Base-by-base conservation (phyloP, 208 protist species). In the Crithidia fasciculata region DNA sequence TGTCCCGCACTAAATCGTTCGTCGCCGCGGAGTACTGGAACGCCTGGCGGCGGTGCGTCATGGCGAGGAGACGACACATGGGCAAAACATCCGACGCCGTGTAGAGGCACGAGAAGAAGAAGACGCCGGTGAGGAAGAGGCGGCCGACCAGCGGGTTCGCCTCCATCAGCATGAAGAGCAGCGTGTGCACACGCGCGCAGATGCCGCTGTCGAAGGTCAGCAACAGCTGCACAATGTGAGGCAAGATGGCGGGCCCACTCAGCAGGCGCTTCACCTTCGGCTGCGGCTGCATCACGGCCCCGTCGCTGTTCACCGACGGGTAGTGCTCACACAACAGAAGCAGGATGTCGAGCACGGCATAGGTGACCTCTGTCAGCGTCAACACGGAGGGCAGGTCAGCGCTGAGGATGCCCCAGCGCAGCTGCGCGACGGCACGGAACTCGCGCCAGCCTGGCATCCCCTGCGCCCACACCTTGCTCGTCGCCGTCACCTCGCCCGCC, bases 21-120 rank as follows among this genome's bases (percentile, higher is more conserved):
- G 74, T 72, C 28, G 66, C 82, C 8, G 85, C 72, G 10, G 88
- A 13, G 79, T 84, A 90, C 12, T 76, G 77, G 63, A 92, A 94
- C 7, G 95, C 78, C 80, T 99, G 97, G 61, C 90, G 74, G 45
- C 78, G 84, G 70, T 99, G 97, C 16, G 91, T 89, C 5, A 88
- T 54, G 57, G 93, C 68, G 18, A 98, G 62, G 10, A 99, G 66
- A 10, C 88, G 71, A 63, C 85, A 95, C 47, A 98, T 83, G 52
- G 96, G 92, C 15, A 98, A 57, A 47, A 99, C 80, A 69, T 98
- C 97, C 1, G 94, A 98, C 5, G 90, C 96, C 10, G 86, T 96
- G 87, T 99, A 99, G 76, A 98, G 93, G 43, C 98, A 86, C 19
- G 90, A 79, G 69, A 99, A 99, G 75, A 96, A 98, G 70, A 98